A percentile compares a stretch with the other conserved stretches of the same genome.
Evolutionary conservation across 2,329 filamentous ascomycete species (phyloP).

Genomic region (Diaporthe batatas): DNA sequence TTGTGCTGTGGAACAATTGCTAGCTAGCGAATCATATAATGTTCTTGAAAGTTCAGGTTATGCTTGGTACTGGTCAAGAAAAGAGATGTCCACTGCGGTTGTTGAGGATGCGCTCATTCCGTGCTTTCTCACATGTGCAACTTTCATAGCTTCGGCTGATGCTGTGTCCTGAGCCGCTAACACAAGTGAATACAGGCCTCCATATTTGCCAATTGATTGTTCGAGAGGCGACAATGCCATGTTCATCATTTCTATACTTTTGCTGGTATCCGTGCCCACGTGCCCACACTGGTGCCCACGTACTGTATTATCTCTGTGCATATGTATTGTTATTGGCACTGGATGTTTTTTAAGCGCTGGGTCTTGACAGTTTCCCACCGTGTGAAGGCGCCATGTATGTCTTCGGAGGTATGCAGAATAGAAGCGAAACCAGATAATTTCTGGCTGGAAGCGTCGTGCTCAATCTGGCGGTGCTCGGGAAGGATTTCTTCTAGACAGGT

Average conservation of each 20-base stretch:
- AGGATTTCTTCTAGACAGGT: conserved; percentile 13
- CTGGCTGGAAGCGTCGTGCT: conserved; percentile 35
- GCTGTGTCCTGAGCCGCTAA: background rate
- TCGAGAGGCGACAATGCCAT: background rate
- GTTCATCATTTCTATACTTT: background rate
- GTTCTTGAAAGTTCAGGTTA: too few species aligned
- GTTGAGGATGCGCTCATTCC: background rate
- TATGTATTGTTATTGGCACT: too few species aligned
- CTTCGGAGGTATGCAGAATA: too few species aligned
- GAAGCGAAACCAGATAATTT: too few species aligned
- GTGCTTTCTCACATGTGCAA: background rate
- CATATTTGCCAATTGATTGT: background rate
- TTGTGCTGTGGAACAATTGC: too few species aligned
- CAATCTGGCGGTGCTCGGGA: background rate
- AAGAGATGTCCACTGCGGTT: too few species aligned
- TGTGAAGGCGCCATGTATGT: too few species aligned
- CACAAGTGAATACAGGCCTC: background rate
- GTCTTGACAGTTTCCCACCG: too few species aligned
- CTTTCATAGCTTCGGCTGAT: background rate
- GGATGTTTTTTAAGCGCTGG: too few species aligned
- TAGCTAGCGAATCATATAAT: too few species aligned
- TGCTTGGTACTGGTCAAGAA: background rate
- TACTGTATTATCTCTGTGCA: too few species aligned
- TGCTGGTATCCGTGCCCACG: background rate
- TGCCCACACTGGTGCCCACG: too few species aligned